These are phyloP conservation scores for Malus sylvestris DNA, from an alignment of 306 rosid genomes.

Conservation along the genomic window DNA sequence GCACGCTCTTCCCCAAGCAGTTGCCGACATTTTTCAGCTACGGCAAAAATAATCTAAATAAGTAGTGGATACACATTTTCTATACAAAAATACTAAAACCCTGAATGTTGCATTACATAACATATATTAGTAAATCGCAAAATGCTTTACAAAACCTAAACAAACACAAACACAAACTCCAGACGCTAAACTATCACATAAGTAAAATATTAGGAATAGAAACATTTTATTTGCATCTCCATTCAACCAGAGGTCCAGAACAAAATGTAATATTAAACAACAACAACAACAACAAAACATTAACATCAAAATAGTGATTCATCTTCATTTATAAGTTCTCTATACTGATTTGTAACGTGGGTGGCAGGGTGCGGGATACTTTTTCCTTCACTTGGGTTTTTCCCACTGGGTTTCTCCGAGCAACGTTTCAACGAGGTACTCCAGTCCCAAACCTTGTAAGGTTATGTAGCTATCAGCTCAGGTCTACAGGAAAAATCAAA, in stretches of 20 bases:
- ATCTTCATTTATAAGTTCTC: neutral
- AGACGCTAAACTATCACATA: neutral
- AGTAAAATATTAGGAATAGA: neutral
- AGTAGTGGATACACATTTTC: neutral
- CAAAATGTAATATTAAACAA: neutral
- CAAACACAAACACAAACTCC: neutral
- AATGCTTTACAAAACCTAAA: neutral
- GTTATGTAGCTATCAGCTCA: neutral
- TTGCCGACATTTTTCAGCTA: conserved; percentile 89
- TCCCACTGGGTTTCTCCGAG: too few relatives aligned
- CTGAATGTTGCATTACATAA: neutral
- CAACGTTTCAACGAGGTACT: neutral
- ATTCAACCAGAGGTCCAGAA: neutral
- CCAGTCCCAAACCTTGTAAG: neutral
- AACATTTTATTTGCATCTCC: neutral
- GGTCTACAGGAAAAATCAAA: neutral
- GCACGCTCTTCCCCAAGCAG: conserved; percentile 71
- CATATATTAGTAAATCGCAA: neutral
- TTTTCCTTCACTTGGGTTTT: too few relatives aligned
- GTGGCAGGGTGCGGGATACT: too few relatives aligned
- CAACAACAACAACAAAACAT: neutral
- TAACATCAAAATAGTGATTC: neutral
- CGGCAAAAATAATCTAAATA: neutral
- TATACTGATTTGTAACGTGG: too few relatives aligned
- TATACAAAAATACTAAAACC: neutral